Evolutionary conservation across 345 rosid species (phyloP), one percentile per base, ranked within the genome.

Genomic region (Camelina sativa): DNA sequence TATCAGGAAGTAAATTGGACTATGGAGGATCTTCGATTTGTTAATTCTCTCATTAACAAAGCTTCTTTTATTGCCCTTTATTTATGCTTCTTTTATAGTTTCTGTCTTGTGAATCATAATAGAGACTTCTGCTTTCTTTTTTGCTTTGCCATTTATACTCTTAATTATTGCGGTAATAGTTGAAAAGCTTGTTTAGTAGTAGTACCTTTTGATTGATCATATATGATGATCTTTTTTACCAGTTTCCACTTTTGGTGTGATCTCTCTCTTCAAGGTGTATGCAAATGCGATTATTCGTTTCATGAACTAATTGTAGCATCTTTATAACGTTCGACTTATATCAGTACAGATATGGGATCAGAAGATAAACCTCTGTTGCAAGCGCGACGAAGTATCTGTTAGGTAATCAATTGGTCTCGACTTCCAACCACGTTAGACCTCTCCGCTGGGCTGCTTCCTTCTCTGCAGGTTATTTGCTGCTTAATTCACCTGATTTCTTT

Each of bases 111-210:
- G 63, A 61, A 62, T 69, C 56, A 68, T 76, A 37, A 22, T 61
- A 6, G 40, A 43, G 56, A 38, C 57, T 70, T 20, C 23, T 68
- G 43, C 51, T 54, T 52, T 59, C 1, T 30, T 30, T 52, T 56
- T 25, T n/a, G 5, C 55, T 34, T 63, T 64, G 53, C 71, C 53
- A 41, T 71, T 35, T 76, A 71, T 71, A 61, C 67, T 69, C 9
- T 28, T 52, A 68, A 30, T 76, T 4, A 61, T 69, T 62, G 40
- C 5, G 28, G 53, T 10, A 12, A 70, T 69, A 62, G 58, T 56
- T 54, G 65, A 62, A 62, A 43, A 59, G 22, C 66, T 43, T 53
- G 41, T 69, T 68, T 55, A 20, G 22, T 55, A 20, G 22, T 55
- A 54, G 10, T 62, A 38, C 20, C 20, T 50, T 34, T 19, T 64